A percentile compares a stretch with the other conserved stretches of the same genome.
phyloP scores from a whole-genome alignment of 2,329 filamentous ascomycete species.

The Calycina herbarum region DNA sequence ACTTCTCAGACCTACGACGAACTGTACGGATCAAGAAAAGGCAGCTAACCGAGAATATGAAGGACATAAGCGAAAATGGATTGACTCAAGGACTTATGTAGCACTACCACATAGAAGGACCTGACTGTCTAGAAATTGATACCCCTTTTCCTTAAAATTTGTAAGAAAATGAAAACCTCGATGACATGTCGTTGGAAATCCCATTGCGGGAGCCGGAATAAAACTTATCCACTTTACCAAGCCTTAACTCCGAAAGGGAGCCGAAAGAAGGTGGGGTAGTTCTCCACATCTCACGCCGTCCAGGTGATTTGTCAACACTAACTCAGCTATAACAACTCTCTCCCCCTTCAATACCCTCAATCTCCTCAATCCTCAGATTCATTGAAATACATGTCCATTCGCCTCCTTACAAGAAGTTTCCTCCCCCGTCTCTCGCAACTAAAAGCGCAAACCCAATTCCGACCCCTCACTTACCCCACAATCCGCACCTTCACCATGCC shows the following conservation, averaged over 20 bases:
- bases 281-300: background rate
- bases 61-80: background rate
- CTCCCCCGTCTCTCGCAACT: background rate
- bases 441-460: background rate
- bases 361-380: background rate
- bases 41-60: background rate
- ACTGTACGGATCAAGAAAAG: background rate
- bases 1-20: background rate
- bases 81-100: background rate
- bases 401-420: background rate
- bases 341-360: background rate
- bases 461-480: slow-evolving; percentile 4
- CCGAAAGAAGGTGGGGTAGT: background rate
- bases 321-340: too few relatives aligned
- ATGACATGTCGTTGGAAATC: background rate
- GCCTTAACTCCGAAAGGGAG: background rate
- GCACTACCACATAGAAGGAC: background rate
- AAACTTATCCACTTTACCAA: background rate
- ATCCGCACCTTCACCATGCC: slow-evolving; percentile 2
- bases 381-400: background rate
- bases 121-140: background rate
- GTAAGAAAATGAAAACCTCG: background rate
- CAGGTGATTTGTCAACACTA: background rate
- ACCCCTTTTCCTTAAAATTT: background rate
- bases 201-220: background rate